Conservation (phyloP, 2,329 filamentous ascomycete species). For the Aspergillus fumigatus region DNA sequence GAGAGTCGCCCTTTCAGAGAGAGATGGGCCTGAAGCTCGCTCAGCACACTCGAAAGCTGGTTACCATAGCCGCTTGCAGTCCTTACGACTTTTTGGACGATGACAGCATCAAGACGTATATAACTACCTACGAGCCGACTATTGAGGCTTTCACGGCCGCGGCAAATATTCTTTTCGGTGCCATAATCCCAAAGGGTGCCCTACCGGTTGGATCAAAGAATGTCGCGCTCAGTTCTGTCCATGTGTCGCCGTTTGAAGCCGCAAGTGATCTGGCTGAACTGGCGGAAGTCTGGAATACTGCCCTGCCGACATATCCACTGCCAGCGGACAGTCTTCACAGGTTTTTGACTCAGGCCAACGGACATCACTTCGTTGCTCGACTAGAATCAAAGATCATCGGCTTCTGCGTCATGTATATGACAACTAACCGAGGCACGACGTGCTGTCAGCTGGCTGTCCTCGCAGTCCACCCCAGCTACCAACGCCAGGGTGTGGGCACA, state of each 20-base stretch:
- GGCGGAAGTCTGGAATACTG: conserved; percentile 29
- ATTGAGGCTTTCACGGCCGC: conserved; percentile 39
- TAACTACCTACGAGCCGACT: conserved; percentile 44
- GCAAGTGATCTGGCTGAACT: conserved; percentile 27
- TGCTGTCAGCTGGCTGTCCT: conserved; percentile 34
- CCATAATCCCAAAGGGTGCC: conserved; percentile 21
- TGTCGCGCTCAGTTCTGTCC: conserved; percentile 9
- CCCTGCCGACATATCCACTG: conserved; percentile 36
- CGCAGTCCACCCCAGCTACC: conserved; percentile 32
- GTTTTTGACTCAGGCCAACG: conserved; percentile 24
- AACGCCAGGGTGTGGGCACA: conserved; percentile 38
- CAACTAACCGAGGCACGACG: conserved; percentile 17
- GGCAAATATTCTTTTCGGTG: conserved; percentile 37
- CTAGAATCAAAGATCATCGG: conserved; percentile 25
- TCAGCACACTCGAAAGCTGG: conserved; percentile 25
- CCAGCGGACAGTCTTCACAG: conserved; percentile 21
- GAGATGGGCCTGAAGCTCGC: conserved; percentile 31
- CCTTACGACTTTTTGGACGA: conserved; percentile 44
- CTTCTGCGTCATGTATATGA: conserved; percentile 36
- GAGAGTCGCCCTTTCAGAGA: conserved; percentile 34
- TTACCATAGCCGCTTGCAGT: conserved; percentile 40
- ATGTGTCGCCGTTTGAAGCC: conserved; percentile 16
- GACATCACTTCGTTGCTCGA: conserved; percentile 34
- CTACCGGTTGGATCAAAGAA: conserved; percentile 32
- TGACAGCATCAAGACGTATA: conserved; percentile 35